Conservation (phyloP, 2,329 filamentous ascomycete genomes). For the Cadophora luteo-olivacea region DNA sequence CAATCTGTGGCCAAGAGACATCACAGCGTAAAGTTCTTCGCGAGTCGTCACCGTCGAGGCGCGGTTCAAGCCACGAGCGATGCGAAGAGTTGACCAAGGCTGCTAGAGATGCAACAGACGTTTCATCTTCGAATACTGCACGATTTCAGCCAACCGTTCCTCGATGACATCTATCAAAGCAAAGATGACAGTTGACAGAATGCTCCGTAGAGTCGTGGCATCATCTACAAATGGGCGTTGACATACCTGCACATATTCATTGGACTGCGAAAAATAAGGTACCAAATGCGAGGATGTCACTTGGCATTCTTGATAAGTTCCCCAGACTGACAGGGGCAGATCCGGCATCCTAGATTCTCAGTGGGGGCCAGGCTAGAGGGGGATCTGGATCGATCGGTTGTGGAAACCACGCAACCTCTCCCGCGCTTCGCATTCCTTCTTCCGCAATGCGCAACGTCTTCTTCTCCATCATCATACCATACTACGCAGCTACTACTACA, state of each 20-base stretch:
- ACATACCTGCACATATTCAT: neutral
- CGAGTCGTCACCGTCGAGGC: slow-evolving; percentile 10
- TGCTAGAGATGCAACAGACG: slow-evolving; percentile 5
- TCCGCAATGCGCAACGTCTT: neutral
- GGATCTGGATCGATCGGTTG: slow-evolving; percentile 1
- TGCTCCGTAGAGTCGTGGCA: neutral
- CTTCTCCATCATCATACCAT: neutral
- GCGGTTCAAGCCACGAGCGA: neutral
- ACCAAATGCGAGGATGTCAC: neutral
- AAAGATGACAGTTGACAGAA: slow-evolving; percentile 10
- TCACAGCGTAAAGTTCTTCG: neutral
- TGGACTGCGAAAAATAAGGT: neutral
- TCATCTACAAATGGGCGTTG: neutral
- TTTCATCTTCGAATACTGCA: slow-evolving; percentile 2
- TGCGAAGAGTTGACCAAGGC: neutral
- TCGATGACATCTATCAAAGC: slow-evolving; percentile 7
- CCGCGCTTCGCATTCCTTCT: neutral
- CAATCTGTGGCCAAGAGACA: neutral
- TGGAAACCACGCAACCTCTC: neutral
- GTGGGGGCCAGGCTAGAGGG: neutral
- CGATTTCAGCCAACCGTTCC: neutral
- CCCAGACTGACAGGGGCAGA: neutral
- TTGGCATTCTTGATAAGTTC: neutral
- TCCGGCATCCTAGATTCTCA: neutral
- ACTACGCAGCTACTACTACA: neutral